Evolutionary conservation across 23 red algal genomes (phyloP).

Genomic region (Gracilaria vermiculophylla): DNA sequence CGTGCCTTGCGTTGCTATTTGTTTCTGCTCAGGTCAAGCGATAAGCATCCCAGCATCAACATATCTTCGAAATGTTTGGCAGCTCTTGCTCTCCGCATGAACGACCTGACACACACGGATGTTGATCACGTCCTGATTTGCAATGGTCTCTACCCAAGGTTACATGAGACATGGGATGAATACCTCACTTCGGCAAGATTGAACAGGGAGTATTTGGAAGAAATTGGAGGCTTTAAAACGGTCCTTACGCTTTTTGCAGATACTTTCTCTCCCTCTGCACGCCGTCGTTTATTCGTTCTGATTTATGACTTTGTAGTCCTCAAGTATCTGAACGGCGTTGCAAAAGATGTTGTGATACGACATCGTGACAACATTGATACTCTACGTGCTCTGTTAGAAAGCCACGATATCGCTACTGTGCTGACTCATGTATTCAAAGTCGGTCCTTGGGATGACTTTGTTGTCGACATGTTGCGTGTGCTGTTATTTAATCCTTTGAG

Average conservation of each 20-base stretch:
- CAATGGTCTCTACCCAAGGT: conserved; percentile 41
- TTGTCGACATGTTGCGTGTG: conserved; percentile 40
- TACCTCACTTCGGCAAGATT: not conserved
- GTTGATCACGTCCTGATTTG: conserved; percentile 51
- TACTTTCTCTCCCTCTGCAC: conserved; percentile 37
- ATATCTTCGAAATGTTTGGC: conserved; percentile 51
- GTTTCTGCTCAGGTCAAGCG: conserved; percentile 41
- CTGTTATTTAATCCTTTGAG: conserved; percentile 47
- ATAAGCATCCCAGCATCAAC: conserved; percentile 49
- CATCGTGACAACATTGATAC: conserved; percentile 36
- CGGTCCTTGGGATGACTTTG: conserved; percentile 53
- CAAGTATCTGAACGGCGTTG: not conserved
- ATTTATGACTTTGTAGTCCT: conserved; percentile 60
- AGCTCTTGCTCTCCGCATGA: conserved; percentile 56
- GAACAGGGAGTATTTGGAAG: conserved; percentile 32
- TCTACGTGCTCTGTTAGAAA: conserved; percentile 21
- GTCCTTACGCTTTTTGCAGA: conserved; percentile 48
- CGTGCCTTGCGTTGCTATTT: conserved; percentile 48
- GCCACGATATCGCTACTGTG: conserved; percentile 22
- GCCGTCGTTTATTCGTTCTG: conserved; percentile 16
- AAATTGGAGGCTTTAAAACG: conserved; percentile 51
- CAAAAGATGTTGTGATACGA: conserved; percentile 14
- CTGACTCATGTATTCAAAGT: conserved; percentile 47
- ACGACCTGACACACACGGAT: conserved; percentile 51
- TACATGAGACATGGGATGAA: conserved; percentile 44